Conservation (phyloP, 257 asterid genomes). For the Rubia yunnanensis region DNA sequence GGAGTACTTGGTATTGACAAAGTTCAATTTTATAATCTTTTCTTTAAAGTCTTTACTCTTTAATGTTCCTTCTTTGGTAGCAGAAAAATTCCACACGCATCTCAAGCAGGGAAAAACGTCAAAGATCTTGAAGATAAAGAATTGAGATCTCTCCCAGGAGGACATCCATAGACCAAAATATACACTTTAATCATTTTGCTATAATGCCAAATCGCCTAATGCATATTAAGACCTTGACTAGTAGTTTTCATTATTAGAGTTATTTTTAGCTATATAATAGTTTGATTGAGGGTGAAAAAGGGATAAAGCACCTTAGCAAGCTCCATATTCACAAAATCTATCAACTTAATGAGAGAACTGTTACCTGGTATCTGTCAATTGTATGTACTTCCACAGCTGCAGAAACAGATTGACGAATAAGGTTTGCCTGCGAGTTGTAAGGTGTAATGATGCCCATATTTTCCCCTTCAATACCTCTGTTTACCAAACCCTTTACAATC, state of each 20-base stretch:
- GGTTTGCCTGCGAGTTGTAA: constrained; percentile 80
- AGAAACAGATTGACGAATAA: constrained; percentile 50
- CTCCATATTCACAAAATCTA: not conserved
- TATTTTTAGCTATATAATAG: not conserved
- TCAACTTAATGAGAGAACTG: not conserved
- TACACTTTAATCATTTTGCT: not conserved
- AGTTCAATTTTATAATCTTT: too few species aligned
- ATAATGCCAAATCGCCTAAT: too few species aligned
- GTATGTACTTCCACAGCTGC: constrained; percentile 83
- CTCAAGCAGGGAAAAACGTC: too few species aligned
- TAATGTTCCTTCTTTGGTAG: too few species aligned
- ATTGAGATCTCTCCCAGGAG: too few species aligned
- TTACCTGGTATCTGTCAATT: constrained; percentile 94
- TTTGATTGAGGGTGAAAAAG: not conserved
- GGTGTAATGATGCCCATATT: constrained; percentile 91
- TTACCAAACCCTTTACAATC: constrained; percentile 44
- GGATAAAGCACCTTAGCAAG: too few species aligned
- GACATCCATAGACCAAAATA: not conserved
- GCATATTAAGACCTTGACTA: not conserved
- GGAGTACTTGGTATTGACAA: too few species aligned
- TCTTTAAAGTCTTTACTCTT: not conserved
- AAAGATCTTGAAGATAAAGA: too few species aligned
- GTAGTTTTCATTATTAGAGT: not conserved
- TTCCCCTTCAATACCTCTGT: constrained; percentile 57
- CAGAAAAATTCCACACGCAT: too few species aligned